Conservation (phyloP, 331 rosid genomes). For the Erythrophleum ivorense region DNA sequence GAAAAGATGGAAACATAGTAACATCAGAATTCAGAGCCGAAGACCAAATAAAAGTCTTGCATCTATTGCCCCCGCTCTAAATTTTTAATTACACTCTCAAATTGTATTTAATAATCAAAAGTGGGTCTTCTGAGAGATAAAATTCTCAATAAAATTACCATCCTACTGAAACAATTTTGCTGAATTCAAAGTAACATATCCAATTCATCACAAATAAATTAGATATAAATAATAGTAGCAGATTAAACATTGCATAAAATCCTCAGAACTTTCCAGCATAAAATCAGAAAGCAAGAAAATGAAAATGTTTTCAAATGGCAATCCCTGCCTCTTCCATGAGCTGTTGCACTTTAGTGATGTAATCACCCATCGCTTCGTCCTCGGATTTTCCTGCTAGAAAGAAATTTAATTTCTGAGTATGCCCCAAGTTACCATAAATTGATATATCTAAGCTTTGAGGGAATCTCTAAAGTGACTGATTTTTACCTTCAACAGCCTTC, state of each 20-base stretch:
- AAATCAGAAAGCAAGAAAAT: conserved; percentile 30
- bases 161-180: too few species aligned
- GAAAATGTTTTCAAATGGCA: conserved; percentile 49
- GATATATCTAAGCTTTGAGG: not conserved
- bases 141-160: too few species aligned
- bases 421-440: not conserved
- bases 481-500: conserved; percentile 86
- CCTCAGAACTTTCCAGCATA: conserved; percentile 21
- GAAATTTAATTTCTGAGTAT: not conserved
- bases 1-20: too few species aligned
- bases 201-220: not conserved
- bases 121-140: too few species aligned
- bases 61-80: too few species aligned
- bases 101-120: too few species aligned
- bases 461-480: not conserved
- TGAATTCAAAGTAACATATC: too few species aligned
- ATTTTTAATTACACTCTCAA: too few species aligned
- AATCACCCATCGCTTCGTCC: conserved; percentile 88
- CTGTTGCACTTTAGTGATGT: conserved; percentile 91
- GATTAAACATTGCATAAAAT: conserved; percentile 33
- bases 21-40: too few species aligned
- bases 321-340: conserved; percentile 72
- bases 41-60: too few species aligned
- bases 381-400: conserved; percentile 72
- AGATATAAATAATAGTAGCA: not conserved